phyloP scores from a whole-genome alignment of 2,329 filamentous ascomycete genomes.

The Pseudocercospora musae region DNA sequence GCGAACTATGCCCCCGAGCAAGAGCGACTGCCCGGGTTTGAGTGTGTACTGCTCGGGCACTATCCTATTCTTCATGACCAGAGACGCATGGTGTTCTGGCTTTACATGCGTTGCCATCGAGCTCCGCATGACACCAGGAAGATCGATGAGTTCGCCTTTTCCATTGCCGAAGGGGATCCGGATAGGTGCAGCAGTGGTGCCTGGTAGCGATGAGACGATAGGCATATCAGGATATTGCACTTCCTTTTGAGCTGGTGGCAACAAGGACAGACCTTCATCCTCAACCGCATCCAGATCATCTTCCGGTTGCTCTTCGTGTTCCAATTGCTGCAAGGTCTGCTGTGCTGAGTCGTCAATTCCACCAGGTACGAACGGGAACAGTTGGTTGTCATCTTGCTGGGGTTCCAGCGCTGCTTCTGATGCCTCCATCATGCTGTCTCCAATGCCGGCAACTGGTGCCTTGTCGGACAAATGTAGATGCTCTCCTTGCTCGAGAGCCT shows the following conservation, averaged over 20 bases:
- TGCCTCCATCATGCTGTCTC: constrained; percentile 9
- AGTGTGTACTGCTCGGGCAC: constrained; percentile 70
- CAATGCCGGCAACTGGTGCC: neutral
- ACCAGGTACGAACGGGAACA: neutral
- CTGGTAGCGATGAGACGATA: constrained; percentile 78
- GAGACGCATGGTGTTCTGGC: constrained; percentile 59
- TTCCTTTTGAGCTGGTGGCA: constrained; percentile 73
- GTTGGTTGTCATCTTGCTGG: neutral
- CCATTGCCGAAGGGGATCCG: constrained; percentile 83
- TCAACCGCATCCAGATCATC: constrained; percentile 25
- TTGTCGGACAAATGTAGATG: too few species aligned
- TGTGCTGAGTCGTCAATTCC: neutral
- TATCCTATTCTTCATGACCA: constrained; percentile 77
- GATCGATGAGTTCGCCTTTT: constrained; percentile 85
- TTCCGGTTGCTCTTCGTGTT: constrained; percentile 2
- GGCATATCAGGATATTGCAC: constrained; percentile 80
- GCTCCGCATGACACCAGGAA: constrained; percentile 78
- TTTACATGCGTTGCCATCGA: constrained; percentile 69
- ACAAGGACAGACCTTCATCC: constrained; percentile 45
- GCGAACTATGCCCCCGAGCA: constrained; percentile 77
- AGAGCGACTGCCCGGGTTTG: constrained; percentile 72
- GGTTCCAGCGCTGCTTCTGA: neutral
- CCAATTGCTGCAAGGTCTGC: neutral
- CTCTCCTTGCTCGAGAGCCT: neutral
- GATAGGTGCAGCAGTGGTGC: constrained; percentile 93